Evolutionary conservation across 768 basidiomycete species (phyloP), one percentile per base, ranked within the genome.

Genomic region (Pulveroboletus frians): DNA sequence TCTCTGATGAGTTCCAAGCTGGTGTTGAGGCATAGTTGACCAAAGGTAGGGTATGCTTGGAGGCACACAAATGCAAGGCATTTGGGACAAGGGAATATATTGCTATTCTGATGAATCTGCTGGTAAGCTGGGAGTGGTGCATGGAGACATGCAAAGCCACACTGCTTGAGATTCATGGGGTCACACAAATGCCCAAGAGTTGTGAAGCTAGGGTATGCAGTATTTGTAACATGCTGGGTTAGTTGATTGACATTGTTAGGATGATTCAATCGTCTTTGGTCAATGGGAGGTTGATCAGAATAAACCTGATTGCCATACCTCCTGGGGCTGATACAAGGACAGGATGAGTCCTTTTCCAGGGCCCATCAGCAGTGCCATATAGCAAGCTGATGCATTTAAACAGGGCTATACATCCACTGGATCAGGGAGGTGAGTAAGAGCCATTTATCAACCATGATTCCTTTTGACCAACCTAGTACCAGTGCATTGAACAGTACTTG

Each of bases 81-180:
- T 68, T 62, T 13, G 63, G 54, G 1, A 61, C 58, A 23, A 52
- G 64, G 26, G 59, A 62, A 48, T 71, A 69, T 9, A 60, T 61
- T 13, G 68, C 69, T 0, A 43, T 55, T 4, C 49, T 70, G 0
- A 51, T 54, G 40, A 70, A 70, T 35, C 46, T 67, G 2, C 69
- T 67, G 2, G 17, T 23, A 13, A 27, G 39, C 8, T 68, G 65
- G 46, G 47, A 43, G 35, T 50, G 14, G 2, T 50, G 50, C 4
- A n/a, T 67, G 3, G 55, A 59, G n/a, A 59, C 58, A 9, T 66
- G 65, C 50, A 63, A 39, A 32, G 55, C 49, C 8, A 66, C 54
- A 1, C 43, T 57, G 1, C 47, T 66, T 1, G 54, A 54, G 17
- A n/a, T 66, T 13, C 66, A 68, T n/a, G 65, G 61, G 9, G 23